Conservation (phyloP, 2,329 filamentous ascomycete genomes). For the Botrytis elliptica region DNA sequence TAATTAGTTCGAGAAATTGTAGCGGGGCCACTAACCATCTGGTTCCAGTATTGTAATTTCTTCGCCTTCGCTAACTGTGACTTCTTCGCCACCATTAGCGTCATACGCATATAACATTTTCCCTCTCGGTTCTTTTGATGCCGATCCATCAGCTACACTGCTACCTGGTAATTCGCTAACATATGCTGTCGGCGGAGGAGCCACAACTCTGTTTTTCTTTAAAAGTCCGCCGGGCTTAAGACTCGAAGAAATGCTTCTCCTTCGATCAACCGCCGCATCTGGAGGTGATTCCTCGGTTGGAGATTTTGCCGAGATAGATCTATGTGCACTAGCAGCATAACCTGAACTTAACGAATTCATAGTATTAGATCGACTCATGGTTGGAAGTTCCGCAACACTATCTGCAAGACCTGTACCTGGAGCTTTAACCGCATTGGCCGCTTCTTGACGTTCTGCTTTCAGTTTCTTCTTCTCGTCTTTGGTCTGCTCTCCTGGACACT, state of each 20-base stretch:
- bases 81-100: conserved; percentile 74
- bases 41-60: conserved; percentile 78
- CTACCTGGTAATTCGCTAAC: conserved; percentile 64
- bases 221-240: conserved; percentile 31
- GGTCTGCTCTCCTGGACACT: conserved; percentile 88
- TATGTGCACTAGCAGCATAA: conserved; percentile 74
- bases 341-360: conserved; percentile 89
- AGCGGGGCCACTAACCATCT: conserved; percentile 64
- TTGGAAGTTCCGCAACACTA: conserved; percentile 61
- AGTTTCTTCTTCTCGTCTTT: conserved; percentile 96
- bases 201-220: conserved; percentile 72
- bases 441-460: conserved; percentile 80
- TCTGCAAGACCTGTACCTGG: conserved; percentile 41
- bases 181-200: conserved; percentile 82
- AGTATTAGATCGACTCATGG: conserved; percentile 74
- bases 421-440: conserved; percentile 53
- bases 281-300: conserved; percentile 52
- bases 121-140: conserved; percentile 60
- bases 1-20: conserved; percentile 26
- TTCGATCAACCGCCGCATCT: conserved; percentile 28
- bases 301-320: conserved; percentile 64
- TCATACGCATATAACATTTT: conserved; percentile 92
- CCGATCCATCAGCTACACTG: conserved; percentile 44
- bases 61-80: conserved; percentile 75
- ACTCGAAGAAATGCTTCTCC: conserved; percentile 26